phyloP scores from a whole-genome alignment of 768 basidiomycete species.

The Suillus americanus region DNA sequence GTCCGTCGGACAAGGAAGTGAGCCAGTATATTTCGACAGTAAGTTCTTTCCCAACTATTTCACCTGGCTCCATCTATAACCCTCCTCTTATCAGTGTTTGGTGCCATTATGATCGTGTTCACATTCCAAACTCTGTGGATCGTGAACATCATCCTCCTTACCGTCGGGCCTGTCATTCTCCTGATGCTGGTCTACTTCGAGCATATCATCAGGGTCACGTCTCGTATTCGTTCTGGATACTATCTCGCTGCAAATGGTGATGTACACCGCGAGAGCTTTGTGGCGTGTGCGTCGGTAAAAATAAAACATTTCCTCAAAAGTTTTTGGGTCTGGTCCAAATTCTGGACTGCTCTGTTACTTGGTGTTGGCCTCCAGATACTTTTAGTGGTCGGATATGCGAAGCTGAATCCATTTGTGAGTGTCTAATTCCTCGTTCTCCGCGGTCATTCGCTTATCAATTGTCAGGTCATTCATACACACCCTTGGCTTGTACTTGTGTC shows the following conservation, averaged over 20 bases:
- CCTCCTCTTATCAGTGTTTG: slow-evolving; percentile 50
- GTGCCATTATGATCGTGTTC: slow-evolving; percentile 52
- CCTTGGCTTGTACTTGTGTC: slow-evolving; percentile 52
- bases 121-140: slow-evolving; percentile 49
- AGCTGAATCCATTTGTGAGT: slow-evolving; percentile 67
- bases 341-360: slow-evolving; percentile 59
- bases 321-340: slow-evolving; percentile 53
- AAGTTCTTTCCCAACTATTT: slow-evolving; percentile 23
- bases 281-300: slow-evolving; percentile 22
- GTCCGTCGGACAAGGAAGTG: slow-evolving; percentile 21
- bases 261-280: slow-evolving; percentile 8
- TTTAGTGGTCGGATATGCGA: slow-evolving; percentile 47
- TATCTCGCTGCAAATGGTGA: slow-evolving; percentile 3
- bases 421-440: background rate
- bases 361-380: slow-evolving; percentile 45
- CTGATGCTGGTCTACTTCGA: slow-evolving; percentile 42
- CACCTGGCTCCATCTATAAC: background rate
- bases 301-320: slow-evolving; percentile 27
- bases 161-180: slow-evolving; percentile 61
- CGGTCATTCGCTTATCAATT: background rate
- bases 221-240: slow-evolving; percentile 16
- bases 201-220: slow-evolving; percentile 22
- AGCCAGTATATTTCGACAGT: slow-evolving; percentile 75
- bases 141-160: slow-evolving; percentile 57
- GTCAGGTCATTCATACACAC: slow-evolving; percentile 60